Evolutionary conservation across 2,329 filamentous ascomycete genomes (phyloP).

Genomic region (Aspergillus ustus): DNA sequence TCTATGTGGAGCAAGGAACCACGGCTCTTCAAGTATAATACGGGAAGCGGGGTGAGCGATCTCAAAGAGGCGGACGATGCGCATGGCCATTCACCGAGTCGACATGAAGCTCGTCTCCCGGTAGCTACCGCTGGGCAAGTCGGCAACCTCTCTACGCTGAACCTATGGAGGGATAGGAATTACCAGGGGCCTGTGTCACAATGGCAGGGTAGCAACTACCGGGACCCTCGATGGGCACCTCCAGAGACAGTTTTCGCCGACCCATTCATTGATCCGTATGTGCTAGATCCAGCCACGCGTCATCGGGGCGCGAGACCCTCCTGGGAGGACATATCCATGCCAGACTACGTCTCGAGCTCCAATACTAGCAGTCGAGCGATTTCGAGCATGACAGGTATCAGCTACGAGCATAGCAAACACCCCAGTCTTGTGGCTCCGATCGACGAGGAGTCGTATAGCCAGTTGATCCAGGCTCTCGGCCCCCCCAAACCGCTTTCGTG

Average conservation of each 20-base stretch:
- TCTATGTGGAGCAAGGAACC: constrained; percentile 66
- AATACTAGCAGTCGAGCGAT: constrained; percentile 43
- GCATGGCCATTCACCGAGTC: constrained; percentile 67
- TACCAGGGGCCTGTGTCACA: constrained; percentile 36
- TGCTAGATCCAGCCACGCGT: constrained; percentile 32
- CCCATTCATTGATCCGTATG: constrained; percentile 47
- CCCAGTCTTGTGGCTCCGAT: constrained; percentile 38
- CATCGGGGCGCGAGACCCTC: constrained; percentile 42
- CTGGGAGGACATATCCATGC: constrained; percentile 54
- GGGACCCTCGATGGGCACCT: constrained; percentile 35
- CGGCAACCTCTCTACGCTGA: constrained; percentile 27
- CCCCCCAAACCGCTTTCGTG: constrained; percentile 36
- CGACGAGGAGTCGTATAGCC: constrained; percentile 44
- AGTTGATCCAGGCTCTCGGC: constrained; percentile 44
- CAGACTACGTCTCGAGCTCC: constrained; percentile 51
- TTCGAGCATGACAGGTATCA: constrained; percentile 47
- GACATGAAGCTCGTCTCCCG: constrained; percentile 31
- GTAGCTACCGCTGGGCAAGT: constrained; percentile 28
- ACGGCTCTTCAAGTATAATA: constrained; percentile 43
- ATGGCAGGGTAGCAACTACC: constrained; percentile 25
- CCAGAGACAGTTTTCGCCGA: constrained; percentile 41
- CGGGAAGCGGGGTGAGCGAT: constrained; percentile 34
- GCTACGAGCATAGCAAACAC: constrained; percentile 48
- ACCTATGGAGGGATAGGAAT: constrained; percentile 36
- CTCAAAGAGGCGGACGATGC: constrained; percentile 56